phyloP scores from a whole-genome alignment of 768 basidiomycete genomes.

The Boletus patriciae region DNA sequence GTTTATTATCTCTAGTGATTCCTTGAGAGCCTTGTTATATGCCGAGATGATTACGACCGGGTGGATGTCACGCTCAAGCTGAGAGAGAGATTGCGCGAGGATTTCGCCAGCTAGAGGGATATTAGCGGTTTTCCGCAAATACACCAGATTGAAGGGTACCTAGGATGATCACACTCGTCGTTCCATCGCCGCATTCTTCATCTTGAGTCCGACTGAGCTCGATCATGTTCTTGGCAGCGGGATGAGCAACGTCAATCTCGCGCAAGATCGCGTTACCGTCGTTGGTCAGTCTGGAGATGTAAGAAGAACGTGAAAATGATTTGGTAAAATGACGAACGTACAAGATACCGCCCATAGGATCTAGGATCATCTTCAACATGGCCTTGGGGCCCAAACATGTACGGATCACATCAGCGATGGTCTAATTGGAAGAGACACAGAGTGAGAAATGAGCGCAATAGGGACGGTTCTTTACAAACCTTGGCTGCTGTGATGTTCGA shows the following conservation, averaged over 20 bases:
- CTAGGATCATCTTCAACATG: slow-evolving; percentile 99
- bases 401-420: slow-evolving; percentile 95
- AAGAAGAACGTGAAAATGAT: neutral
- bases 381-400: slow-evolving; percentile 97
- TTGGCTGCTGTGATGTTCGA: slow-evolving; percentile 98
- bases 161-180: slow-evolving; percentile 96
- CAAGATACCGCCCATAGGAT: slow-evolving; percentile 99
- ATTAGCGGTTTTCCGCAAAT: neutral
- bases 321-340: slow-evolving; percentile 37
- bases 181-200: slow-evolving; percentile 98
- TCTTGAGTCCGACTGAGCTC: slow-evolving; percentile 97
- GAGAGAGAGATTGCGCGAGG: slow-evolving; percentile 88
- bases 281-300: slow-evolving; percentile 74
- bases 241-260: slow-evolving; percentile 98
- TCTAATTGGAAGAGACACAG: slow-evolving; percentile 45
- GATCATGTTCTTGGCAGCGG: slow-evolving; percentile 99
- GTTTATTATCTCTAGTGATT: slow-evolving; percentile 86
- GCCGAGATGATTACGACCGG: slow-evolving; percentile 99
- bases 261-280: slow-evolving; percentile 99
- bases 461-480: slow-evolving; percentile 39
- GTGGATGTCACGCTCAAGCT: slow-evolving; percentile 96
- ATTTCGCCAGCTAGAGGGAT: slow-evolving; percentile 80
- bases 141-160: slow-evolving; percentile 50
- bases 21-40: slow-evolving; percentile 93
- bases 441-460: neutral